Base-by-base conservation (phyloP, 2,329 filamentous ascomycete species). In the Hymenoscyphus repandus region DNA sequence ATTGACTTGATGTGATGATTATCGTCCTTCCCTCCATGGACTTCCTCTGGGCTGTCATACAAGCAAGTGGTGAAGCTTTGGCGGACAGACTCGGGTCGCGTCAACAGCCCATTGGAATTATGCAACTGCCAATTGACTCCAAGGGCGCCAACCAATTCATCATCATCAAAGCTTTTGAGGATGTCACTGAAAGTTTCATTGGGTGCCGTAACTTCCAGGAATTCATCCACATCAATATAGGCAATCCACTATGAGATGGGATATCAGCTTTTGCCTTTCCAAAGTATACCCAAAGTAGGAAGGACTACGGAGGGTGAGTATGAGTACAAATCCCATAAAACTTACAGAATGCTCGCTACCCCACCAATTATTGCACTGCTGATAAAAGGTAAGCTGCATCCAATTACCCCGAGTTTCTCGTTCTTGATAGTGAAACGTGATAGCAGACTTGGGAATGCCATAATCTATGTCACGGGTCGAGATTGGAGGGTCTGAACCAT, bases 1-100 rank as follows among this genome's bases (percentile, higher is more conserved):
- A 68, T 64, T 12, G 60, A 60, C 56, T 68, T 67, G 55, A 67
- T 61, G 47, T 66, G 63, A 15, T 52, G 51, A 40, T 68, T 68
- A 39, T 62, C 61, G 7, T 47, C 48, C 17, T 3, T 3, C 11
- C 38, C 38, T n/a, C 33, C 45, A 40, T 58, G 17, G 15, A 50
- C 41, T 0, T 50, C 32, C 39, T 57, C 52, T 30, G 22, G 9
- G 22, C 10, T 13, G 18, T 66, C 63, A 32, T 51, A 58, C 31
- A 65, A 58, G 37, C 65, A 68, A 15, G 58, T 58, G 4, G 63
- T 67, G 56, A 64, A 69, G 12, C 54, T 50, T 41, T 60, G 58
- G 15, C 66, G 58, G 7, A 55, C 51, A 2, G 55, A 63, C 22
- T 53, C 50, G 6, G 61, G 60, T 0, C 64, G 61, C 12, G 46